Conservation (phyloP, 805 yeast genomes). For the Yarrowia sp. region DNA sequence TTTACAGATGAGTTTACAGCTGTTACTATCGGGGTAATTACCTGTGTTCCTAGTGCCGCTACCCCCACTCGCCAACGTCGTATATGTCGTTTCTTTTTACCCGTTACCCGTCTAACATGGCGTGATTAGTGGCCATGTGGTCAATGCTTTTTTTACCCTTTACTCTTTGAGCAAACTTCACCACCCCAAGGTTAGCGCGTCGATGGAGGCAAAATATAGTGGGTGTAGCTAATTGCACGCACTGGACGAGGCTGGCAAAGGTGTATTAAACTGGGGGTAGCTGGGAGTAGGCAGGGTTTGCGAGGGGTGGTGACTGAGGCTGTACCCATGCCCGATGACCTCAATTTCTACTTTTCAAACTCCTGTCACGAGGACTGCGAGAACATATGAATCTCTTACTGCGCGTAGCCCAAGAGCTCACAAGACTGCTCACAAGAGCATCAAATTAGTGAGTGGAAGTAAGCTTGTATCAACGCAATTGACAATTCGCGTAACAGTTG, state of each 20-base stretch:
- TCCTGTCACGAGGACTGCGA: neutral
- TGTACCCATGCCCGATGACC: neutral
- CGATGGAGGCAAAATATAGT: neutral
- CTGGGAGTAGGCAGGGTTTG: neutral
- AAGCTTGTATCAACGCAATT: too few species aligned
- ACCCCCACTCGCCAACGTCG: too few species aligned
- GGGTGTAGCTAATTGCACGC: neutral
- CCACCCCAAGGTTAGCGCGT: neutral
- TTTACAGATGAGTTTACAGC: too few species aligned
- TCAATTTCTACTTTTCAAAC: neutral
- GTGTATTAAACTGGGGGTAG: neutral
- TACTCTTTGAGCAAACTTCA: conserved; percentile 7
- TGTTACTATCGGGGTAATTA: too few species aligned
- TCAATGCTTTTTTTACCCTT: conserved; percentile 1
- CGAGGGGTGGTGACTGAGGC: neutral
- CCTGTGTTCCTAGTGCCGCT: too few species aligned
- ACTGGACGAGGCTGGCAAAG: conserved; percentile 1
- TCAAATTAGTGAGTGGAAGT: neutral
- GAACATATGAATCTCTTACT: too few species aligned
- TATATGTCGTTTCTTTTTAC: neutral
- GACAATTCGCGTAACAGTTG: too few species aligned
- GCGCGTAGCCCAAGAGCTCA: neutral
- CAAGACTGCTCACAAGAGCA: conserved; percentile 20
- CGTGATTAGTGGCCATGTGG: conserved; percentile 5
- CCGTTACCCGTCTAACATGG: neutral